These are phyloP conservation scores for Solanum pimpinellifolium DNA, from an alignment of 257 asterid species.

Conservation along the genomic window DNA sequence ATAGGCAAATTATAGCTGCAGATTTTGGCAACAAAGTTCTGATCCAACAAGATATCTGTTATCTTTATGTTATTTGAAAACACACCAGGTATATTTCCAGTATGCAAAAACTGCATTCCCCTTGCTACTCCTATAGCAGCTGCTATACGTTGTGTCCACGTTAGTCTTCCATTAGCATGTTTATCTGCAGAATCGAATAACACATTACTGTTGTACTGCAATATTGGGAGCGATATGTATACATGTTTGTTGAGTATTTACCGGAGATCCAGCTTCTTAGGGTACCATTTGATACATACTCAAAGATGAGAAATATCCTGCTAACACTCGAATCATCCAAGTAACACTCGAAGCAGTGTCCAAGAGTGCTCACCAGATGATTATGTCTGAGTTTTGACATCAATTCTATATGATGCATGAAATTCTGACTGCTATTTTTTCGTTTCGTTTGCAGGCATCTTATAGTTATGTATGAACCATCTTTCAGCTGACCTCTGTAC, in stretches of 20 bases:
- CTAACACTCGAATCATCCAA: constrained; percentile 75
- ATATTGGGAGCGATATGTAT: neutral
- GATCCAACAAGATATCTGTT: constrained; percentile 68
- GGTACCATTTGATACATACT: constrained; percentile 66
- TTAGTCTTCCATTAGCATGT: constrained; percentile 33
- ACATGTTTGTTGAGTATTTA: constrained; percentile 5
- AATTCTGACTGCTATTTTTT: constrained; percentile 38
- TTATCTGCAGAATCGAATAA: constrained; percentile 28
- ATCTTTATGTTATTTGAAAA: constrained; percentile 53
- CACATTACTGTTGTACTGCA: neutral
- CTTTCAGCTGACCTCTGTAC: constrained; percentile 64
- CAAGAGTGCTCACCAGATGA: constrained; percentile 71
- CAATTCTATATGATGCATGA: constrained; percentile 62
- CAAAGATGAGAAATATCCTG: constrained; percentile 69
- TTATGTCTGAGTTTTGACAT: constrained; percentile 74
- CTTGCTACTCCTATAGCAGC: constrained; percentile 85
- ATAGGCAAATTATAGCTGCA: constrained; percentile 69
- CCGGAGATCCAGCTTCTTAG: constrained; percentile 86
- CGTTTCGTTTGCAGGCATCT: constrained; percentile 54
- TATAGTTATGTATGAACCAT: constrained; percentile 54
- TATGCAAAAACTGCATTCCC: constrained; percentile 84
- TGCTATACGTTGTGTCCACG: constrained; percentile 72
- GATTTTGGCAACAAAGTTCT: constrained; percentile 55
- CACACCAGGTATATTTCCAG: constrained; percentile 71
- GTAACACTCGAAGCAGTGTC: constrained; percentile 81